Conservation (phyloP, 495 filamentous ascomycete species). For the Penicillium pancosmium region DNA sequence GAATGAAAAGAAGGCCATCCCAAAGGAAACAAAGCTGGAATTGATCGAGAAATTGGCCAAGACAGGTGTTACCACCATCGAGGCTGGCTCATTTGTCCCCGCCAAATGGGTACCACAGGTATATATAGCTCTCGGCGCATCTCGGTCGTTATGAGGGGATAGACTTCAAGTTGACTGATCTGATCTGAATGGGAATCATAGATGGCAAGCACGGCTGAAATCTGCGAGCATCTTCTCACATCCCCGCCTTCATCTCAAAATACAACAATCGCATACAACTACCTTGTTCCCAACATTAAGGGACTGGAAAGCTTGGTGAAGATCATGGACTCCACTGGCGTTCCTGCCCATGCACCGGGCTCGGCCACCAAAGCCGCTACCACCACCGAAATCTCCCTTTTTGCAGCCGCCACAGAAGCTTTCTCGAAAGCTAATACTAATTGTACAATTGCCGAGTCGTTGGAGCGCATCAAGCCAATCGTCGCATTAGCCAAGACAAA, state of each 20-base stretch:
- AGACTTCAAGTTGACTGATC: background rate
- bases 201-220: constrained; percentile 91
- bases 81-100: constrained; percentile 92
- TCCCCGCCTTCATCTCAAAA: constrained; percentile 58
- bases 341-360: constrained; percentile 44
- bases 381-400: constrained; percentile 81
- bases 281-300: constrained; percentile 86
- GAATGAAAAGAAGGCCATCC: constrained; percentile 86
- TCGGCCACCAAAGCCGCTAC: constrained; percentile 34
- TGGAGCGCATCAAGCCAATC: constrained; percentile 75
- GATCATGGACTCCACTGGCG: constrained; percentile 43
- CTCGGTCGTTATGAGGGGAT: background rate
- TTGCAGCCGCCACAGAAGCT: constrained; percentile 87
- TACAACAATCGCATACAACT: constrained; percentile 84
- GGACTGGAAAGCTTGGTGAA: constrained; percentile 66
- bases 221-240: constrained; percentile 72
- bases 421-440: constrained; percentile 94
- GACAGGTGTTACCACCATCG: constrained; percentile 84
- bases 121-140: constrained; percentile 7
- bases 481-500: constrained; percentile 70
- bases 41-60: constrained; percentile 78
- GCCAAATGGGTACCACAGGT: constrained; percentile 99
- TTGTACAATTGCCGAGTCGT: constrained; percentile 79
- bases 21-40: constrained; percentile 82
- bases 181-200: constrained; percentile 33